Percentiles rank a stretch among this genome's conserved stretches.
These are phyloP conservation scores for Penicillium italicum DNA, from an alignment of 2,329 filamentous ascomycete genomes.

Conservation along the genomic window DNA sequence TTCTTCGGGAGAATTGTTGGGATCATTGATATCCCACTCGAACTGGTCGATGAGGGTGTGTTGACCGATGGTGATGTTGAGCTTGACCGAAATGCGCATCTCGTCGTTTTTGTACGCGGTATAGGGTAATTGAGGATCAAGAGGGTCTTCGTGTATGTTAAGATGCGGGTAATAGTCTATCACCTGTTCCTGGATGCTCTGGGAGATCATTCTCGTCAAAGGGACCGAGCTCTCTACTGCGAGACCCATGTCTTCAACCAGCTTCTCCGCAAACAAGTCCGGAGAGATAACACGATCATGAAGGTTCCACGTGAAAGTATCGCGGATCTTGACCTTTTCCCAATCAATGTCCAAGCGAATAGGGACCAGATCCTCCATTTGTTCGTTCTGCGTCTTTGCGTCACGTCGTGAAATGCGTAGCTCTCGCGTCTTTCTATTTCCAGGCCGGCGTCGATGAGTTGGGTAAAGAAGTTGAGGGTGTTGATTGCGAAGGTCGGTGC, in stretches of 20 bases:
- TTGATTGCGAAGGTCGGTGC: constrained; percentile 67
- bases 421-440: constrained; percentile 68
- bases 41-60: constrained; percentile 96
- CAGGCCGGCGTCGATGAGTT: constrained; percentile 68
- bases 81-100: constrained; percentile 92
- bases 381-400: constrained; percentile 78
- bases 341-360: constrained; percentile 89
- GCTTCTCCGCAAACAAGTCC: constrained; percentile 79
- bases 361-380: constrained; percentile 86
- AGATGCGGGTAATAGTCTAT: constrained; percentile 91
- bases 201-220: constrained; percentile 61
- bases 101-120: constrained; percentile 97
- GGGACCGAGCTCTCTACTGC: constrained; percentile 61
- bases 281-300: constrained; percentile 79
- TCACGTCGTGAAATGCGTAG: constrained; percentile 76
- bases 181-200: constrained; percentile 80
- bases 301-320: constrained; percentile 98
- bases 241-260: constrained; percentile 81
- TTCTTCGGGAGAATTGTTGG: constrained; percentile 87
- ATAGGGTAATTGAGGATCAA: constrained; percentile 87
- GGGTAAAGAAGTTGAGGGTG: constrained; percentile 75
- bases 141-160: constrained; percentile 80
- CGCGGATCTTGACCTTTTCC: constrained; percentile 91
- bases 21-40: constrained; percentile 98
- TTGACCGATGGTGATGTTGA: constrained; percentile 95